phyloP scores from a whole-genome alignment of 345 rosid genomes.

The Erodium maritimum region DNA sequence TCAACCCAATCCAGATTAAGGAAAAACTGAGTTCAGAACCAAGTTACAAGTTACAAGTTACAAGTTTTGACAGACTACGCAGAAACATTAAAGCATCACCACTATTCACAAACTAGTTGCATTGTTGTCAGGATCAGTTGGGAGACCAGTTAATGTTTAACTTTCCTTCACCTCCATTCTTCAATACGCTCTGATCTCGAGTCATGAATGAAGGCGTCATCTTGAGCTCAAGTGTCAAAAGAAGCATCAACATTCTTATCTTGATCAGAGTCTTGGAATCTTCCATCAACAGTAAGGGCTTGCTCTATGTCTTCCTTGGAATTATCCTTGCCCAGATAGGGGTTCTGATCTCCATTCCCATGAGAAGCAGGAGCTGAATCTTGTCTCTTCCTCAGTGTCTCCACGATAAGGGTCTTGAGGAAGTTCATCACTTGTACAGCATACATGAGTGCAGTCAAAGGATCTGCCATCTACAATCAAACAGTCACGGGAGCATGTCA shows the following conservation, averaged over 20 bases:
- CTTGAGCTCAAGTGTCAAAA: constrained; percentile 5
- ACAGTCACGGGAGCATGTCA: not conserved
- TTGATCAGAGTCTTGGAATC: constrained; percentile 12
- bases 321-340: constrained; percentile 18
- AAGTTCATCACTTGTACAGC: constrained; percentile 98
- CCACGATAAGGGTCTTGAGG: constrained; percentile 60
- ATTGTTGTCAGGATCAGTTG: constrained; percentile 3
- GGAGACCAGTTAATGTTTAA: not conserved
- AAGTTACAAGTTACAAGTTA: no score
- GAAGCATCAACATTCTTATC: constrained; percentile 13
- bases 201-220: constrained; percentile 9
- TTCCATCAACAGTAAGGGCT: constrained; percentile 25
- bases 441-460: constrained; percentile 84
- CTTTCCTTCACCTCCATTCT: constrained; percentile 45
- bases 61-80: constrained; percentile 12
- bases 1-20: no score
- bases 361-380: constrained; percentile 43
- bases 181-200: constrained; percentile 54
- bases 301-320: constrained; percentile 29
- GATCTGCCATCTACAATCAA: constrained; percentile 77
- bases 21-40: no score
- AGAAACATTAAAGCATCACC: constrained; percentile 13
- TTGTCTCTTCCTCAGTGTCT: constrained; percentile 55
- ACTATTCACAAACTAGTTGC: constrained; percentile 10
- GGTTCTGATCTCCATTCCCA: constrained; percentile 46